Base-by-base conservation (phyloP, 495 filamentous ascomycete genomes). In the Penicillium manginii region DNA sequence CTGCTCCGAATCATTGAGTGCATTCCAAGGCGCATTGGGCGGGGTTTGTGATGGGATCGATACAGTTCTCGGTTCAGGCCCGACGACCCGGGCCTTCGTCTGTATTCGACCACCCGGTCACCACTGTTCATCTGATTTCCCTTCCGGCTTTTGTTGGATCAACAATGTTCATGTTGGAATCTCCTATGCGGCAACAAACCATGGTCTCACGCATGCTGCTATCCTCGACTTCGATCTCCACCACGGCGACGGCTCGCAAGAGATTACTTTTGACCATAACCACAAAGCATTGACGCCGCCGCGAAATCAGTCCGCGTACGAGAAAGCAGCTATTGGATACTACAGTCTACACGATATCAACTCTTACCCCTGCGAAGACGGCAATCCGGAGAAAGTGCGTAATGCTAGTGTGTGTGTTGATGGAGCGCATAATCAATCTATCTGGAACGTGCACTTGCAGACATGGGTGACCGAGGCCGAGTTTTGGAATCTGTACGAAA, bases 111-210 rank as follows among this genome's bases (percentile, higher is more conserved):
- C 92, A 23, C 92, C 92, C 1, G 94, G 94, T 8, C 94, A 98
- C 64, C 94, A 98, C 68, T 98, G 94, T 73, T 94, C 93, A 4
- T 85, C 91, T 3, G 82, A 85, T 39, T 84, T 87, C 56, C 94
- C 94, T 0, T 97, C 92, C 1, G 94, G 94, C 2, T 98, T 98
- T 71, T 98, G 94, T 74, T 98, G 94, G 94, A 72, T 98, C 54
- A 98, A 98, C 72, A 98, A 98, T 69, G 91, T 98, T 7, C 93
- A 97, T 68, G 91, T 98, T 32, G 96, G 94, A 0, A 96, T 98
- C 57, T 90, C 93, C 63, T 89, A 97, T 66, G 94, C 88, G 11
- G 86, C 89, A 4, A 82, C 90, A 55, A 84, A 81, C 49, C 86
- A 97, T 66, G 93, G 90, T 7, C 71, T 98, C 40, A 97, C 92